Conservation (phyloP, 2,329 filamentous ascomycete genomes). For the Neobulgaria alba region DNA sequence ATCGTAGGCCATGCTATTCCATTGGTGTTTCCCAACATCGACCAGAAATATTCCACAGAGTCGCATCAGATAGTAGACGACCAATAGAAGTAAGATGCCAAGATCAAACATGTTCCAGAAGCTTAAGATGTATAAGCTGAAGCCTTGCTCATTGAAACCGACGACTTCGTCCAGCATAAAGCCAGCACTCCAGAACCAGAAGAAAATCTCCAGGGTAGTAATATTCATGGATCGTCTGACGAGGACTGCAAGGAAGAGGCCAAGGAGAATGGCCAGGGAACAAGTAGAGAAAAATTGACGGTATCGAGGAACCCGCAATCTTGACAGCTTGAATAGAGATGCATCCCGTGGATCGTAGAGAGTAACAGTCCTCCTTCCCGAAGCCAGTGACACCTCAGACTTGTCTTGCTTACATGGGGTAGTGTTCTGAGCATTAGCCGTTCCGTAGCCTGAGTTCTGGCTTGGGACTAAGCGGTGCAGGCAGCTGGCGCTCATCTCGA, state of each 20-base stretch:
- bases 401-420: constrained; percentile 21
- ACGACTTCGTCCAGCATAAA: constrained; percentile 97
- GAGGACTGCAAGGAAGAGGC: constrained; percentile 77
- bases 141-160: constrained; percentile 93
- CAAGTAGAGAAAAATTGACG: constrained; percentile 82
- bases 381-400: constrained; percentile 3
- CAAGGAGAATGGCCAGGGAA: constrained; percentile 77
- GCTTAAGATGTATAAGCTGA: constrained; percentile 93
- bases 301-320: constrained; percentile 84
- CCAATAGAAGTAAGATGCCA: constrained; percentile 76
- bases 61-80: constrained; percentile 83
- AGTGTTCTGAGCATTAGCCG: constrained; percentile 18
- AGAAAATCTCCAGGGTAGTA: constrained; percentile 75
- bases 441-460: constrained; percentile 32
- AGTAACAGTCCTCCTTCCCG: constrained; percentile 54
- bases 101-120: constrained; percentile 97
- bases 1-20: constrained; percentile 84
- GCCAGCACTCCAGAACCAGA: constrained; percentile 97
- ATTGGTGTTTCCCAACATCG: constrained; percentile 56
- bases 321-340: constrained; percentile 83
- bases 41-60: constrained; percentile 80
- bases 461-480: constrained; percentile 3
- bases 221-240: constrained; percentile 68
- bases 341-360: constrained; percentile 87
- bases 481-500: neutral